Evolutionary conservation across 2,329 filamentous ascomycete species (phyloP).

Genomic region (Pseudocercospora crystallina): DNA sequence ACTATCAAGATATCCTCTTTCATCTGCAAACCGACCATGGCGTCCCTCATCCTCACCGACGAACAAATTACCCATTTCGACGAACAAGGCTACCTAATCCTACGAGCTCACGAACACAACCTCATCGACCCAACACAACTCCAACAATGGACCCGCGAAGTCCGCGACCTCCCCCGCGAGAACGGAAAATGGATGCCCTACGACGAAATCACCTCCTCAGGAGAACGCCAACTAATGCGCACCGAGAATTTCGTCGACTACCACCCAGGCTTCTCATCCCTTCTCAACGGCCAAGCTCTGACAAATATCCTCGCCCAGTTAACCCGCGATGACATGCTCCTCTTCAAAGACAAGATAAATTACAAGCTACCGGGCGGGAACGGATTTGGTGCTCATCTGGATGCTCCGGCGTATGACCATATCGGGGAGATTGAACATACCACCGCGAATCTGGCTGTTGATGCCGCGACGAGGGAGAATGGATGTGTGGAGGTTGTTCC

Average conservation of each 20-base stretch:
- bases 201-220: slow-evolving; percentile 25
- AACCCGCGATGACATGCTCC: slow-evolving; percentile 40
- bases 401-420: slow-evolving; percentile 45
- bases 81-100: slow-evolving; percentile 25
- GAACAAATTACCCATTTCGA: slow-evolving; percentile 27
- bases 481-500: slow-evolving; percentile 44
- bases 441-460: slow-evolving; percentile 42
- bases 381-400: slow-evolving; percentile 43
- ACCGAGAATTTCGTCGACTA: slow-evolving; percentile 31
- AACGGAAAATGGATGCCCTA: slow-evolving; percentile 32
- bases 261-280: slow-evolving; percentile 35
- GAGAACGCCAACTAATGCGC: slow-evolving; percentile 28
- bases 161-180: slow-evolving; percentile 24
- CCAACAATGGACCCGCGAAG: slow-evolving; percentile 26
- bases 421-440: slow-evolving; percentile 44
- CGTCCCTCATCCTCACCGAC: slow-evolving; percentile 21
- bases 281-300: slow-evolving; percentile 38
- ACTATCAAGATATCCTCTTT: too few relatives aligned
- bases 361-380: slow-evolving; percentile 45
- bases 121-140: slow-evolving; percentile 22
- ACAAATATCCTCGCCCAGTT: slow-evolving; percentile 35
- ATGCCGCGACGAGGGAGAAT: slow-evolving; percentile 38
- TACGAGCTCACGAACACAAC: slow-evolving; percentile 22
- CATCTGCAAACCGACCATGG: slow-evolving; percentile 13
- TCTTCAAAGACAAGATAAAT: slow-evolving; percentile 49